Conservation (phyloP, 108 stramenopile genomes). For the Fistulifera solaris region DNA sequence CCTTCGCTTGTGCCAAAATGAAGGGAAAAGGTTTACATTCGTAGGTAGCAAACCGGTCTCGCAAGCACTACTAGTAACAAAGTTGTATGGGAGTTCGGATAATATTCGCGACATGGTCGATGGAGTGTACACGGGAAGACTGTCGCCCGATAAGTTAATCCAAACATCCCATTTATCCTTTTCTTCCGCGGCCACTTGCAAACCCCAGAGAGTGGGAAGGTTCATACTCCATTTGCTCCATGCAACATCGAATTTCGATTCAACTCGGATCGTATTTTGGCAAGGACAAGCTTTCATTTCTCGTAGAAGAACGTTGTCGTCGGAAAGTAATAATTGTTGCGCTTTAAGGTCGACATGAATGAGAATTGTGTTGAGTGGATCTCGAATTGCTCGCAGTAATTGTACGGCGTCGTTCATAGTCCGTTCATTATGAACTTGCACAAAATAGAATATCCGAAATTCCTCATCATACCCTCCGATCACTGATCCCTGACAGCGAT, state of each 20-base stretch:
- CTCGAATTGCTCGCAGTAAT: conserved; percentile 58
- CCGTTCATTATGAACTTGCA: conserved; percentile 68
- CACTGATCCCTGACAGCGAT: too few species aligned
- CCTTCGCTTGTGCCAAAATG: conserved; percentile 73
- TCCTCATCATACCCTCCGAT: background rate
- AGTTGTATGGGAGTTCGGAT: conserved; percentile 30
- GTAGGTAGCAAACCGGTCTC: conserved; percentile 77
- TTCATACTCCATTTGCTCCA: conserved; percentile 88
- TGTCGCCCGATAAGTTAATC: conserved; percentile 76
- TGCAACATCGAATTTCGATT: conserved; percentile 27
- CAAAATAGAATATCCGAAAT: conserved; percentile 65
- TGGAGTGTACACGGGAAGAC: conserved; percentile 60
- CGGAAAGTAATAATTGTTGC: background rate
- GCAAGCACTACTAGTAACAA: conserved; percentile 72
- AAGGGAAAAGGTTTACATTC: conserved; percentile 53
- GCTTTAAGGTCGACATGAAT: conserved; percentile 73
- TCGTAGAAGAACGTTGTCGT: conserved; percentile 15
- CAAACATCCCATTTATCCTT: conserved; percentile 67
- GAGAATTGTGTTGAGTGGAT: conserved; percentile 52
- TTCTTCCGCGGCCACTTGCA: conserved; percentile 38
- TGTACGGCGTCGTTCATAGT: conserved; percentile 60
- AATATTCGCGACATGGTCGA: conserved; percentile 37
- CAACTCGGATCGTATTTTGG: conserved; percentile 28
- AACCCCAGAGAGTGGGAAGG: conserved; percentile 71
- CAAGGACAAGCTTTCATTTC: conserved; percentile 49